phyloP scores from a whole-genome alignment of 2,329 filamentous ascomycete genomes.

The Alternaria tenuissima region DNA sequence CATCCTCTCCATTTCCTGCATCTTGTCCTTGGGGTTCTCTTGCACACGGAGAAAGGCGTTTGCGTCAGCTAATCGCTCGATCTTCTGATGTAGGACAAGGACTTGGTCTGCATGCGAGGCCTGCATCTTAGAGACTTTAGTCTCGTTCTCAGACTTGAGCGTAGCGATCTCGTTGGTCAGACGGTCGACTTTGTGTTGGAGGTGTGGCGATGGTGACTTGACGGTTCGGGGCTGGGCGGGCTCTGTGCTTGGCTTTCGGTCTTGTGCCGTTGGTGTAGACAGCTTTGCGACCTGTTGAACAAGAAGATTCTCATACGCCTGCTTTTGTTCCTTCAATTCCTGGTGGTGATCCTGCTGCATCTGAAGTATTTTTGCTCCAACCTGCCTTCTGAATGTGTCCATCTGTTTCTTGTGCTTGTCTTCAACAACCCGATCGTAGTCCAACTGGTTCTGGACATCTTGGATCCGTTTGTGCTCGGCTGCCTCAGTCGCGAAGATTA shows the following conservation, averaged over 20 bases:
- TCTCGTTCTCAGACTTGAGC: background rate
- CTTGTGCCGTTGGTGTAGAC: background rate
- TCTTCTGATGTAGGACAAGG: background rate
- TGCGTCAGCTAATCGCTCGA: background rate
- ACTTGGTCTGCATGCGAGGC: background rate
- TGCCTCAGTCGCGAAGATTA: background rate
- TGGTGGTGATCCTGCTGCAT: conserved; percentile 2
- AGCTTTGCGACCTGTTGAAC: background rate
- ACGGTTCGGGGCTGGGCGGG: background rate
- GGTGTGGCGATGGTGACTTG: background rate
- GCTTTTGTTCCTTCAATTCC: conserved; percentile 6
- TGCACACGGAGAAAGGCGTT: background rate
- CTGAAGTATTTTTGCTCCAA: conserved; percentile 2
- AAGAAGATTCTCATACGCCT: background rate
- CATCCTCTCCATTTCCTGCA: background rate
- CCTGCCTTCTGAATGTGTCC: background rate
- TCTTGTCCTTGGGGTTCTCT: background rate
- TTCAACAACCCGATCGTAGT: conserved; percentile 4
- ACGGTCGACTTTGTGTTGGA: background rate
- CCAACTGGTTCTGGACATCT: conserved; percentile 4
- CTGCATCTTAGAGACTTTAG: background rate
- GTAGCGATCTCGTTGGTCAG: background rate
- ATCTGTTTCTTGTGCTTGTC: background rate
- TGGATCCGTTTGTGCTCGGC: conserved; percentile 5
- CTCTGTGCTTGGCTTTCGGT: background rate